Evolutionary conservation across 805 yeast genomes (phyloP).

Genomic region (Ogataea populi-albae): DNA sequence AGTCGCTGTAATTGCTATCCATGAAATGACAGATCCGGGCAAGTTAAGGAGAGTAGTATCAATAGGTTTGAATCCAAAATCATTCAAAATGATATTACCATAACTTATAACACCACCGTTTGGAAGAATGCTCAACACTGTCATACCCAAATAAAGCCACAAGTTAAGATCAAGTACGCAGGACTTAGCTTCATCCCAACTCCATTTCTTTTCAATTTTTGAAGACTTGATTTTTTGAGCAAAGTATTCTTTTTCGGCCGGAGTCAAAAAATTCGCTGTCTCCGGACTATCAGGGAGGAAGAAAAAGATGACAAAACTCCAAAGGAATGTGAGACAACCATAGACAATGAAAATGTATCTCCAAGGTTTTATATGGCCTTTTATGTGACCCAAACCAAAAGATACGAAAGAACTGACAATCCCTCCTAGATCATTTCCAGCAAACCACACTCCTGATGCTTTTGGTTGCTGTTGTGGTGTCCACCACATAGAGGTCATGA

Average conservation of each 20-base stretch:
- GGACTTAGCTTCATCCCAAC: conserved; percentile 52
- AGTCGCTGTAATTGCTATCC: conserved; percentile 27
- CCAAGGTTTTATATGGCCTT: conserved; percentile 53
- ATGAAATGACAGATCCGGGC: conserved; percentile 38
- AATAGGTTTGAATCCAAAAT: conserved; percentile 34
- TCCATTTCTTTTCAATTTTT: conserved; percentile 56
- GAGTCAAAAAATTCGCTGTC: conserved; percentile 41
- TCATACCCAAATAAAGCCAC: conserved; percentile 44
- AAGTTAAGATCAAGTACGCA: conserved; percentile 48
- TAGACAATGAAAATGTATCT: conserved; percentile 55
- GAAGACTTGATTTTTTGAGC: conserved; percentile 51
- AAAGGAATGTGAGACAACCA: conserved; percentile 53
- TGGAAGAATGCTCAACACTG: conserved; percentile 48
- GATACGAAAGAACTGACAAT: conserved; percentile 51
- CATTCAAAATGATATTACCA: conserved; percentile 37
- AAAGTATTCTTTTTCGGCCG: conserved; percentile 42
- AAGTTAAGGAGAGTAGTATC: conserved; percentile 34
- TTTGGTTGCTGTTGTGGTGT: conserved; percentile 42
- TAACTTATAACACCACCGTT: conserved; percentile 43
- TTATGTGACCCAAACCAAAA: conserved; percentile 45
- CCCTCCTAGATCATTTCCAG: conserved; percentile 45
- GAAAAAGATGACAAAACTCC: conserved; percentile 29
- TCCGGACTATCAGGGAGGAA: conserved; percentile 47
- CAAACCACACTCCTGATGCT: conserved; percentile 40
- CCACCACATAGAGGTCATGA: conserved; percentile 59